phyloP scores from a whole-genome alignment of 116 monocot species.

The Cymodocea nodosa region DNA sequence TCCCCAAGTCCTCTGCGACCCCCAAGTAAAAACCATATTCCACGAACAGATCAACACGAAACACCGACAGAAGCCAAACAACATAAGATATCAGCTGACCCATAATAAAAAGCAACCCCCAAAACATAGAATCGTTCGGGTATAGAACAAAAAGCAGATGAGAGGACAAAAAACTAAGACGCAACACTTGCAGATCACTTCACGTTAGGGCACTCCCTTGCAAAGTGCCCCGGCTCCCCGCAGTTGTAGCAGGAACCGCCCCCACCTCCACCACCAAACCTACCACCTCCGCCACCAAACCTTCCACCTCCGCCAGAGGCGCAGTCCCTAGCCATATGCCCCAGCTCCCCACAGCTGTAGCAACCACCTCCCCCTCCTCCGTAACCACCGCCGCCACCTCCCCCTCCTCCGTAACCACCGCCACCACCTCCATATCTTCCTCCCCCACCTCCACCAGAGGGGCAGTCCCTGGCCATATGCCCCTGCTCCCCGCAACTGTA shows the following conservation, averaged over 20 bases:
- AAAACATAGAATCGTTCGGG: too few species aligned
- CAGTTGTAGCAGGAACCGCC: constrained; percentile 13
- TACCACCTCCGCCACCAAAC: constrained; percentile 3
- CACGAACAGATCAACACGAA: too few species aligned
- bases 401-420: constrained; percentile 1
- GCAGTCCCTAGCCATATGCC: constrained; percentile 8
- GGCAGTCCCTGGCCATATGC: constrained; percentile 5
- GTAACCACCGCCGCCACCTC: background rate
- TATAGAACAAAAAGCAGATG: too few species aligned
- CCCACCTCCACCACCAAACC: background rate
- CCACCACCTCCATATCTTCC: constrained; percentile 3
- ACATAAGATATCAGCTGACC: too few species aligned
- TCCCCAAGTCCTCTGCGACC: too few species aligned
- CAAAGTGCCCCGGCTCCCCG: constrained; percentile 8
- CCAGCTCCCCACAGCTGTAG: constrained; percentile 7
- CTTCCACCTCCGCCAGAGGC: constrained; percentile 3
- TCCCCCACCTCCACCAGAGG: constrained; percentile 6
- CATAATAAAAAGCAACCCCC: too few species aligned
- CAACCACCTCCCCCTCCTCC: constrained; percentile 4
- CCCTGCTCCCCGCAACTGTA: constrained; percentile 11
- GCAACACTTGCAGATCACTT: background rate
- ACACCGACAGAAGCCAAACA: too few species aligned
- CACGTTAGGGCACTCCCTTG: constrained; percentile 6
- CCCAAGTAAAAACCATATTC: too few species aligned
- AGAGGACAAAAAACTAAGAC: too few species aligned